Conservation (phyloP, 179 eudicot genomes). For the Vitellaria paradoxa region DNA sequence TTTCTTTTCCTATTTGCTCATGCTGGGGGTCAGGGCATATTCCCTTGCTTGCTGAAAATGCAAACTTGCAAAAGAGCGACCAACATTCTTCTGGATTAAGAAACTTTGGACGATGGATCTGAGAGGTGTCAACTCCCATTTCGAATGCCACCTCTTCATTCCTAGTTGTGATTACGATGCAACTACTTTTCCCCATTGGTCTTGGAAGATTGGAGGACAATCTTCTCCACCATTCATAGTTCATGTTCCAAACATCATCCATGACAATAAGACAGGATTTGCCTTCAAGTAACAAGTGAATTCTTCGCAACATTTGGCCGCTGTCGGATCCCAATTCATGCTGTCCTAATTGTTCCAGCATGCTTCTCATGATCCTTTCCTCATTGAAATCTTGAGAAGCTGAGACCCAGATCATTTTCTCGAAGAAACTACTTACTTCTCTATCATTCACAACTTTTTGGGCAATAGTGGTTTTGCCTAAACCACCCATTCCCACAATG, state of each 20-base stretch:
- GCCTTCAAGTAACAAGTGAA: neutral
- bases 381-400: neutral
- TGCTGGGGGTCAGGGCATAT: neutral
- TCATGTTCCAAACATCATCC: slow-evolving; percentile 8
- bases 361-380: slow-evolving; percentile 1
- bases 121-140: slow-evolving; percentile 3
- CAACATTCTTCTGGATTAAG: slow-evolving; percentile 2
- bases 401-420: neutral
- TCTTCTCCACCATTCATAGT: neutral
- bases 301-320: neutral
- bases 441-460: too few species aligned
- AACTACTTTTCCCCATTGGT: neutral
- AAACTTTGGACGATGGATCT: neutral
- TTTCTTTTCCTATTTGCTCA: neutral
- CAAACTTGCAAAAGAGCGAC: slow-evolving; percentile 3
- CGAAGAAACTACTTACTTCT: too few species aligned
- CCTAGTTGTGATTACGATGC: slow-evolving; percentile 1
- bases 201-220: neutral
- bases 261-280: neutral
- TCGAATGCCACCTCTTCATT: neutral
- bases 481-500: too few species aligned
- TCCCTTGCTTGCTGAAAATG: slow-evolving; percentile 4
- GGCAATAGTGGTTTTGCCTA: too few species aligned
- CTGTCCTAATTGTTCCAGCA: neutral
- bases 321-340: neutral